Conservation (phyloP, 306 rosid species). For the Delonix regia region DNA sequence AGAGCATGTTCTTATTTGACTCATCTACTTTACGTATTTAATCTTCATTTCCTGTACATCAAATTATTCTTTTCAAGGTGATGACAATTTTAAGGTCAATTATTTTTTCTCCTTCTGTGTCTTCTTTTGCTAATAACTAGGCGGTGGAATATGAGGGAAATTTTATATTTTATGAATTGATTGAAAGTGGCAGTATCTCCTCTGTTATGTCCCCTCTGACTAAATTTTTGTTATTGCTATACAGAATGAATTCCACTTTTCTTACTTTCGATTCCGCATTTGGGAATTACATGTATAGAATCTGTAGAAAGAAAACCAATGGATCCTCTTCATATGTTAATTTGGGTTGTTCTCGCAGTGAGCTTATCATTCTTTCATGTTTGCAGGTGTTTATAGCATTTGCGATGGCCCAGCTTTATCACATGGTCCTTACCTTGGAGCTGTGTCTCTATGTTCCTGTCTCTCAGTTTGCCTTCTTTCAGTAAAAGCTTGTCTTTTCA, state of each 20-base stretch:
- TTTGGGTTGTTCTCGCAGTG: slow-evolving; percentile 17
- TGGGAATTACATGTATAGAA: neutral
- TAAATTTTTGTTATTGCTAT: neutral
- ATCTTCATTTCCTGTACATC: slow-evolving; percentile 15
- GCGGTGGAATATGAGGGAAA: neutral
- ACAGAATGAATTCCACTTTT: neutral
- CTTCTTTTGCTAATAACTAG: neutral
- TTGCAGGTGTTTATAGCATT: slow-evolving; percentile 88
- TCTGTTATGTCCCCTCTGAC: neutral
- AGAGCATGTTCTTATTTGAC: neutral
- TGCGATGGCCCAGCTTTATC: slow-evolving; percentile 93
- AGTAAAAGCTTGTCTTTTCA: slow-evolving; percentile 83
- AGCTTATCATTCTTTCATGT: slow-evolving; percentile 18
- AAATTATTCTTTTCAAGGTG: slow-evolving; percentile 10
- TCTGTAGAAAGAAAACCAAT: slow-evolving; percentile 2
- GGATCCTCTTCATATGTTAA: slow-evolving; percentile 19
- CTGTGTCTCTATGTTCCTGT: slow-evolving; percentile 79
- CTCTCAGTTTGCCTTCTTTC: slow-evolving; percentile 80
- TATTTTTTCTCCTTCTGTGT: neutral
- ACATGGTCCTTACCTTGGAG: slow-evolving; percentile 97
- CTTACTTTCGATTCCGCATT: neutral
- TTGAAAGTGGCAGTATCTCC: slow-evolving; percentile 7
- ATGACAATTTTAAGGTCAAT: neutral
- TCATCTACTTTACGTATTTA: neutral
- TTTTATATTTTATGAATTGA: neutral